Evolutionary conservation across 1,139 yeast species (phyloP).

Genomic region (Suhomyces choctaworum): DNA sequence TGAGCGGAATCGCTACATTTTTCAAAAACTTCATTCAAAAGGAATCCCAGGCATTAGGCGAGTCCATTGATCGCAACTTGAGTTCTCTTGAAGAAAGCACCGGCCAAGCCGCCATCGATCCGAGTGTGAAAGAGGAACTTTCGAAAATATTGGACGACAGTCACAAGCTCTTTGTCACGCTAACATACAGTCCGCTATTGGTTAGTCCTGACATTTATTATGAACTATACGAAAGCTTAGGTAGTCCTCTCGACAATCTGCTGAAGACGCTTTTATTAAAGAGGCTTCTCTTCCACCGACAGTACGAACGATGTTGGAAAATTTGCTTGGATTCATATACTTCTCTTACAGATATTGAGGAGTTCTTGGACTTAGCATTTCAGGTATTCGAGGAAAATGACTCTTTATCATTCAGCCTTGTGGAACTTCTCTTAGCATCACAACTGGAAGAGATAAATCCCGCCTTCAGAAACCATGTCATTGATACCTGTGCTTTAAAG

Average conservation of each 20-base stretch:
- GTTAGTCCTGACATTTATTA: slow-evolving; percentile 34
- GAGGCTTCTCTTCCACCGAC: slow-evolving; percentile 34
- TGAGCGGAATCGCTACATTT: slow-evolving; percentile 5
- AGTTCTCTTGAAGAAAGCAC: not conserved
- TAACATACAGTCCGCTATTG: slow-evolving; percentile 35
- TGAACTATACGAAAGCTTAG: slow-evolving; percentile 21
- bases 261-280: slow-evolving; percentile 25
- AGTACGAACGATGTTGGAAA: slow-evolving; percentile 35
- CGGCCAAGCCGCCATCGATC: slow-evolving; percentile 11
- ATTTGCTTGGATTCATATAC: slow-evolving; percentile 26
- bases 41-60: slow-evolving; percentile 13
- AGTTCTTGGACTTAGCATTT: slow-evolving; percentile 30
- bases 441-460: slow-evolving; percentile 16
- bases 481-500: slow-evolving; percentile 25
- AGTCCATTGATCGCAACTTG: slow-evolving; percentile 10
- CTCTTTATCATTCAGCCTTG: slow-evolving; percentile 27
- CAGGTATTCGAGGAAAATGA: slow-evolving; percentile 20
- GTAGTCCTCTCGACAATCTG: slow-evolving; percentile 22
- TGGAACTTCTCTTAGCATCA: slow-evolving; percentile 22
- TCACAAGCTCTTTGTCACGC: slow-evolving; percentile 30
- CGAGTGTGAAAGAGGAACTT: slow-evolving; percentile 20
- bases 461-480: slow-evolving; percentile 21
- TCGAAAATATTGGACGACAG: slow-evolving; percentile 28
- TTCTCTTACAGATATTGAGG: slow-evolving; percentile 41
- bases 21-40: slow-evolving; percentile 12